phyloP scores from a whole-genome alignment of 805 yeast species.

The Metschnikowia dekortorum region DNA sequence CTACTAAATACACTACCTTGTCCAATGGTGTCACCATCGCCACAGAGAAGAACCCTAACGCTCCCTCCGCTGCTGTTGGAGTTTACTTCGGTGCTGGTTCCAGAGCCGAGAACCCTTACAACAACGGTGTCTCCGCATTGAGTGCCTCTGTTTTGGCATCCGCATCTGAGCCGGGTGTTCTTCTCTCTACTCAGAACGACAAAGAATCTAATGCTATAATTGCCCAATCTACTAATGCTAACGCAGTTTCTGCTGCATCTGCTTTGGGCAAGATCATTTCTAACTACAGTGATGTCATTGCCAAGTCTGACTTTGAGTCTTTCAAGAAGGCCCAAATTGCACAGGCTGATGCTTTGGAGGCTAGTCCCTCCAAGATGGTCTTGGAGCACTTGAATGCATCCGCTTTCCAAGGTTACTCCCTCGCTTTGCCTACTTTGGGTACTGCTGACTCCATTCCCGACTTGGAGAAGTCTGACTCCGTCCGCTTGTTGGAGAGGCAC shows the following conservation, averaged over 20 bases:
- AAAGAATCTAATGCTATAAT: slow-evolving; percentile 64
- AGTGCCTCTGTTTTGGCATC: slow-evolving; percentile 48
- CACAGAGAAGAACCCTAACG: slow-evolving; percentile 55
- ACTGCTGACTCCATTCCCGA: slow-evolving; percentile 59
- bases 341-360: slow-evolving; percentile 53
- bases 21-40: slow-evolving; percentile 74
- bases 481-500: slow-evolving; percentile 51
- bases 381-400: slow-evolving; percentile 75
- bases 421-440: slow-evolving; percentile 74
- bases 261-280: slow-evolving; percentile 45
- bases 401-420: slow-evolving; percentile 83
- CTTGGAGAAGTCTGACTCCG: slow-evolving; percentile 56
- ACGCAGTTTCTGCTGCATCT: slow-evolving; percentile 48
- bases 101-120: slow-evolving; percentile 72
- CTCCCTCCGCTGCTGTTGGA: slow-evolving; percentile 61
- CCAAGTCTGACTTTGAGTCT: slow-evolving; percentile 44
- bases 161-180: slow-evolving; percentile 49
- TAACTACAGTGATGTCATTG: slow-evolving; percentile 32
- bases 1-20: slow-evolving; percentile 67
- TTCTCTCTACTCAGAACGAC: slow-evolving; percentile 48
- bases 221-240: slow-evolving; percentile 51
- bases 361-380: slow-evolving; percentile 50
- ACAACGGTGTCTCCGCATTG: slow-evolving; percentile 74
- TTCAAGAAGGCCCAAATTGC: slow-evolving; percentile 45
- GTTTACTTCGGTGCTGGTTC: slow-evolving; percentile 74